A percentile compares a stretch with the other conserved stretches of the same genome.
phyloP scores from a whole-genome alignment of 208 protist species.

The Acanthamoeba rhysodes region DNA sequence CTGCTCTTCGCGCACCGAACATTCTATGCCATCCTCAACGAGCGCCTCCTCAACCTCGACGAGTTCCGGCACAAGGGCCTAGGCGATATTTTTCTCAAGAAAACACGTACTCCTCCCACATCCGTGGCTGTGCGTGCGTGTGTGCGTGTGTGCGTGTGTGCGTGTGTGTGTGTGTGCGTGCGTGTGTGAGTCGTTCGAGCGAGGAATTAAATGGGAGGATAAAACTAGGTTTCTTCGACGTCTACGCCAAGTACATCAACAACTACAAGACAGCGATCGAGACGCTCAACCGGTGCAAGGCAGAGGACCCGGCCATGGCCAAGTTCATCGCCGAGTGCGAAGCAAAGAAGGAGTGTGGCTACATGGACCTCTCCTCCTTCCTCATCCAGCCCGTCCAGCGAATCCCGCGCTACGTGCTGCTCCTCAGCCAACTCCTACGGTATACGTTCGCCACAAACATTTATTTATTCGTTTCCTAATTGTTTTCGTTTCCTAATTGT shows the following conservation, averaged over 20 bases:
- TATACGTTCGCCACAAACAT: not conserved
- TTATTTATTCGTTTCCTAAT: not conserved
- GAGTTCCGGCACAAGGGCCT: not conserved
- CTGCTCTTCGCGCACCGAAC: no score
- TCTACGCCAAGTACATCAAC: conserved; percentile 14
- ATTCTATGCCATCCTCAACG: no score
- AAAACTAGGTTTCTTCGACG: not conserved
- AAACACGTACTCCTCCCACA: not conserved
- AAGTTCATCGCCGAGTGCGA: conserved; percentile 26
- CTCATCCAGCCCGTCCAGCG: conserved; percentile 37
- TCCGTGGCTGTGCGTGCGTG: not conserved
- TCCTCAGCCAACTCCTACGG: conserved; percentile 11
- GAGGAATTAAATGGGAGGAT: not conserved
- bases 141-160: no score
- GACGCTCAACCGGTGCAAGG: not conserved
- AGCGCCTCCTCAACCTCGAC: not conserved
- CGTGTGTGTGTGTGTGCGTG: not conserved
- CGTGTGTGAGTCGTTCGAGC: no score
- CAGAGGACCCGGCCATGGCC: not conserved
- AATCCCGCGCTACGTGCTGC: conserved; percentile 20
- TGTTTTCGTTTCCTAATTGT: not conserved
- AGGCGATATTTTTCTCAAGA: conserved; percentile 14
- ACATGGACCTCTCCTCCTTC: not conserved
- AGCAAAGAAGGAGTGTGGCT: not conserved
- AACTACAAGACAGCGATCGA: not conserved